Base-by-base conservation (phyloP, 2,329 filamentous ascomycete species). In the Pseudogymnoascus sp. region DNA sequence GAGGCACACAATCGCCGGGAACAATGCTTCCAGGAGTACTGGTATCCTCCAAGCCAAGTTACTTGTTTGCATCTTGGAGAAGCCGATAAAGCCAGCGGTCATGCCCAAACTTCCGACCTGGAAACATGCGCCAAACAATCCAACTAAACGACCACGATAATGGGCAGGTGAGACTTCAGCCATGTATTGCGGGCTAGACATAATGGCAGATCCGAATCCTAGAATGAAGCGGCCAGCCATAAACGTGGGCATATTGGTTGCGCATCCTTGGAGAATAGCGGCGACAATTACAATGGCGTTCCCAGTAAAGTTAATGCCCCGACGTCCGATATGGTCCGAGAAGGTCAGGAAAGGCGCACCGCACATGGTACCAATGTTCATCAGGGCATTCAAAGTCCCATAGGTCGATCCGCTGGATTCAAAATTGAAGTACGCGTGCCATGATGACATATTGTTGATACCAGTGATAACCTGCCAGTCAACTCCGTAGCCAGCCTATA, bases 261-360 rank as follows among this genome's bases (percentile, higher is more conserved):
- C 56, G 50, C 66, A 68, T 4, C 63, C 68, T 66, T 69, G 67
- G 25, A 70, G 42, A 8, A 77, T 18, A 12, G 77, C 75, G 4
- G 77, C 76, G n/a, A 76, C 66, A 31, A 80, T 71, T n/a, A 79
- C 77, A 50, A 80, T 72, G 21, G 70, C 64, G 59, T 79, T 80
- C 3, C 79, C 79, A 8, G 75, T 59, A 59, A 80, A 80, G 65
- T 78, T 79, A 69, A 79, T 74, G 5, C 78, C 79, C 64, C 80
- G 78, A 62, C 80, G 77, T 50, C 81, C 80, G 66, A 82, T 77
- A 6, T 80, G 74, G 69, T 82, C 81, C 65, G 79, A 77, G 6
- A 82, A 73, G 5, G 76, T 74, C 61, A 81, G 74, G 59, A 83
- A 79, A 0, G 79, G 80, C 3, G 80, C 77, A 16, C 80, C 80